phyloP scores from a whole-genome alignment of 371 early-diverging fungal species.

The Blastocladiella emersonii region DNA sequence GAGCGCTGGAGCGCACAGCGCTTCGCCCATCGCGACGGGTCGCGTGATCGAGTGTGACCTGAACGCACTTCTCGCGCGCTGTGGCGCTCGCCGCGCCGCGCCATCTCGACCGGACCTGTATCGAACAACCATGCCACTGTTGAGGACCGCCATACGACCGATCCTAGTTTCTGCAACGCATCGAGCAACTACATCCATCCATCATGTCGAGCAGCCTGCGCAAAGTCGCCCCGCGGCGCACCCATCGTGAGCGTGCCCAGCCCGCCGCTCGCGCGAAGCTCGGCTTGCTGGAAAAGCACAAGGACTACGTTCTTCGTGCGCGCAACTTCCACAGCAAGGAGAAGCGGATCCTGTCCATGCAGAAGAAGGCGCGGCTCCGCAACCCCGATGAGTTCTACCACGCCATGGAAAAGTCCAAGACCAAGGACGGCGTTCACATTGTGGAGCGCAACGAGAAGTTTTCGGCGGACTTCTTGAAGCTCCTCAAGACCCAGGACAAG shows the following conservation, averaged over 20 bases:
- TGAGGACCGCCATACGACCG: no score
- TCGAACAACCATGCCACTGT: no score
- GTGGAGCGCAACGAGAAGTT: slow-evolving; percentile 55
- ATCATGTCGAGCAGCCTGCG: slow-evolving; percentile 11
- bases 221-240: slow-evolving; percentile 73
- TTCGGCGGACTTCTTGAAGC: slow-evolving; percentile 56
- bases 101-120: no score
- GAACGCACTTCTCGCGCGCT: no score
- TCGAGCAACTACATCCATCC: no score
- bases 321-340: slow-evolving; percentile 77
- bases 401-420: slow-evolving; percentile 77
- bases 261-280: slow-evolving; percentile 46
- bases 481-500: slow-evolving; percentile 84
- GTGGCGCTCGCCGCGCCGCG: no score
- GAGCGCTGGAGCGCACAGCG: no score
- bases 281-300: slow-evolving; percentile 90
- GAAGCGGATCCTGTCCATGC: slow-evolving; percentile 60
- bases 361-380: slow-evolving; percentile 66
- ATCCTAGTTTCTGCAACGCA: no score
- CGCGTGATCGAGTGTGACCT: no score
- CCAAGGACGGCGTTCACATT: slow-evolving; percentile 69
- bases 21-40: no score
- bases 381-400: slow-evolving; percentile 98
- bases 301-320: slow-evolving; percentile 92
- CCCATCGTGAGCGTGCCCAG: slow-evolving; percentile 86